phyloP scores from a whole-genome alignment of 495 filamentous ascomycete species.

The Aspergillus panamensis region DNA sequence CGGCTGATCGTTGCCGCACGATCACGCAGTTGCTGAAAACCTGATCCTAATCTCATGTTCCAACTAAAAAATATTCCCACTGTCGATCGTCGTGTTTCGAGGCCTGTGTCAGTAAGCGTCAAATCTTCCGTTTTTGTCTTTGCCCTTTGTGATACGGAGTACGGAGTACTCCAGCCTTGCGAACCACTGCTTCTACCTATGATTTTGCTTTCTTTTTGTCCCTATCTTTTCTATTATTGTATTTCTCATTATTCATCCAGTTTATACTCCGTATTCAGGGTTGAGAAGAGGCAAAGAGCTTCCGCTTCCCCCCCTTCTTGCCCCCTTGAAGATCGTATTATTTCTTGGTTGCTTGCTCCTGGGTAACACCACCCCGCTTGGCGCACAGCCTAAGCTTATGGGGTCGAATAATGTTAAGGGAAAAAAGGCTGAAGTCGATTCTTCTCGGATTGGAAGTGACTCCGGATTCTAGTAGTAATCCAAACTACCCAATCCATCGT shows the following conservation, averaged over 20 bases:
- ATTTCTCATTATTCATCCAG: neutral
- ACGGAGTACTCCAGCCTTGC: neutral
- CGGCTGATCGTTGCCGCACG: constrained; percentile 34
- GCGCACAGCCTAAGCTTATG: neutral
- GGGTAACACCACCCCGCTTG: neutral
- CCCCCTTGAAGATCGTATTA: neutral
- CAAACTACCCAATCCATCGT: constrained; percentile 3
- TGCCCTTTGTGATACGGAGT: too few relatives aligned
- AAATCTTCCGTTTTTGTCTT: neutral
- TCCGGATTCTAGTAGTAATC: constrained; percentile 21
- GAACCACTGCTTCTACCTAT: neutral
- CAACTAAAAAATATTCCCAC: constrained; percentile 8
- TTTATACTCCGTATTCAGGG: too few relatives aligned
- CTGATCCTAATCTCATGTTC: constrained; percentile 30
- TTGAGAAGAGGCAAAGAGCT: neutral
- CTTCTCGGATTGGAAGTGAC: constrained; percentile 24
- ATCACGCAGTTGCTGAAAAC: constrained; percentile 24
- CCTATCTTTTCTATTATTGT: neutral
- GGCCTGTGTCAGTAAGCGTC: neutral
- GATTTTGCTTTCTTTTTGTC: neutral
- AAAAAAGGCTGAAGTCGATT: constrained; percentile 6
- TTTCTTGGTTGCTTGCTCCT: too few relatives aligned
- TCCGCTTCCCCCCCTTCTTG: neutral
- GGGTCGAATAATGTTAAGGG: neutral
- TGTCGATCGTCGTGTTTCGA: constrained; percentile 13